A percentile compares a stretch with the other conserved stretches of the same genome.
Conservation (phyloP, 352 stramenopile species). For the Phytophthora pisi region DNA sequence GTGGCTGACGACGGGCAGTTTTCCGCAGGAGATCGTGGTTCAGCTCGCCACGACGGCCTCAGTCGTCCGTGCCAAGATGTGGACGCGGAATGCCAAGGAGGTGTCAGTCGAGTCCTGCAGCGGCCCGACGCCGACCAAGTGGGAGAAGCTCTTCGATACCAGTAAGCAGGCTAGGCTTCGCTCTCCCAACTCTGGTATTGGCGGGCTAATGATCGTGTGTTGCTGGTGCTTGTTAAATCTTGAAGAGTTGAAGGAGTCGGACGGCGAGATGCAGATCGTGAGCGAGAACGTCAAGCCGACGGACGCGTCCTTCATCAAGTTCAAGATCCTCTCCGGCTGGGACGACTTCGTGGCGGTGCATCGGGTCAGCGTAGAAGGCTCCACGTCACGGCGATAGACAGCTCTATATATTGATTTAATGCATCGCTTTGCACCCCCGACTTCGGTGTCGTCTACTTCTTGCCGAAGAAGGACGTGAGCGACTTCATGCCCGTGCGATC, state of each 20-base stretch:
- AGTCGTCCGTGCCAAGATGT: slow-evolving; percentile 82
- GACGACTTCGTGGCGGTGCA: slow-evolving; percentile 81
- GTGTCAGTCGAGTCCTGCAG: slow-evolving; percentile 72
- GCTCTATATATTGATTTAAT: slow-evolving; percentile 33
- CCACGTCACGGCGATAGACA: slow-evolving; percentile 42
- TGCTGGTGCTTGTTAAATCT: background rate
- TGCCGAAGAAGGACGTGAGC: slow-evolving; percentile 82
- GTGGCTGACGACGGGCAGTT: slow-evolving; percentile 84
- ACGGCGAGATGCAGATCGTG: slow-evolving; percentile 84
- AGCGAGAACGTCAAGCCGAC: slow-evolving; percentile 74
- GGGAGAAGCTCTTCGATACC: slow-evolving; percentile 78
- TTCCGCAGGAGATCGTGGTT: slow-evolving; percentile 82
- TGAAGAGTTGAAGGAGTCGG: slow-evolving; percentile 76
- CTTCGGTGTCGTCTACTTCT: slow-evolving; percentile 50
- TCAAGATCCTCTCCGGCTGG: slow-evolving; percentile 86
- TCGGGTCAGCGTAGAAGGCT: slow-evolving; percentile 83
- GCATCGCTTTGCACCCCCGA: slow-evolving; percentile 12
- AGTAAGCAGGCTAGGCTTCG: slow-evolving; percentile 42
- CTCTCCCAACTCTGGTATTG: background rate
- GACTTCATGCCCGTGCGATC: slow-evolving; percentile 85
- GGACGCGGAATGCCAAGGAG: slow-evolving; percentile 79
- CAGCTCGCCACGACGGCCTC: slow-evolving; percentile 80
- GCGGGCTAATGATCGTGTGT: background rate
- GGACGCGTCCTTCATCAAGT: slow-evolving; percentile 83
- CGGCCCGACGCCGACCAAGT: slow-evolving; percentile 74